Percentiles rank a stretch among this genome's conserved stretches.
Conservation (phyloP, 305 asterid species). For the Fraxinus baroniana region DNA sequence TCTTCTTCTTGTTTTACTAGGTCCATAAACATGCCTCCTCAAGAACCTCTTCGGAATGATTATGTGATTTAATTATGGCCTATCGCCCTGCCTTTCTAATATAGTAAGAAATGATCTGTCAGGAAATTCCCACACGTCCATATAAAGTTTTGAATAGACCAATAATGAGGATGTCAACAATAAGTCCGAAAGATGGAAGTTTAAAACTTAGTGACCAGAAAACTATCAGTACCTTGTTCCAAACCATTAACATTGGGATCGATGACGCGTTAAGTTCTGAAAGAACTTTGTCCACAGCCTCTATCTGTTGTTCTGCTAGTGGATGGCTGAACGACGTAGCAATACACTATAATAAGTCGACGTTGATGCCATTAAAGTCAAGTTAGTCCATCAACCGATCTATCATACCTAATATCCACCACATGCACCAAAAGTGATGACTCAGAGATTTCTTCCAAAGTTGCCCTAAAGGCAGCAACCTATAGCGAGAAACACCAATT, state of each 20-base stretch:
- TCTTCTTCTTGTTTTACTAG: background rate
- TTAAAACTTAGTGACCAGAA: conserved; percentile 13
- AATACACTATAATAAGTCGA: conserved; percentile 35
- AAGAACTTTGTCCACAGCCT: conserved; percentile 91
- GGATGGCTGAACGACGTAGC: conserved; percentile 72
- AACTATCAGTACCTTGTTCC: conserved; percentile 74
- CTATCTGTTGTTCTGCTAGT: conserved; percentile 76
- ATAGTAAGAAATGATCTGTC: background rate
- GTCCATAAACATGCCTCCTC: conserved; percentile 9
- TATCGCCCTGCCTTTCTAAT: background rate
- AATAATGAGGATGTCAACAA: conserved; percentile 12
- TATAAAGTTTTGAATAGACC: background rate
- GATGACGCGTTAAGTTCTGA: conserved; percentile 71
- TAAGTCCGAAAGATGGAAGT: background rate
- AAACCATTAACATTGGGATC: conserved; percentile 73
- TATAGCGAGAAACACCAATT: conserved; percentile 33
- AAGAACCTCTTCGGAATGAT: conserved; percentile 1
- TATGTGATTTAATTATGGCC: background rate
- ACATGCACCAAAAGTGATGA: conserved; percentile 92
- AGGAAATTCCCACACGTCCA: background rate
- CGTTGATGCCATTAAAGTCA: conserved; percentile 5
- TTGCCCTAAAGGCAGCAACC: conserved; percentile 98
- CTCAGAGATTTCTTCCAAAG: conserved; percentile 87
- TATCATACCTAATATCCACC: conserved; percentile 78
- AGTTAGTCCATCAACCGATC: conserved; percentile 1